A percentile compares a stretch with the other conserved stretches of the same genome.
Conservation (phyloP, 495 filamentous ascomycete species). For the Xylaria nigripes region DNA sequence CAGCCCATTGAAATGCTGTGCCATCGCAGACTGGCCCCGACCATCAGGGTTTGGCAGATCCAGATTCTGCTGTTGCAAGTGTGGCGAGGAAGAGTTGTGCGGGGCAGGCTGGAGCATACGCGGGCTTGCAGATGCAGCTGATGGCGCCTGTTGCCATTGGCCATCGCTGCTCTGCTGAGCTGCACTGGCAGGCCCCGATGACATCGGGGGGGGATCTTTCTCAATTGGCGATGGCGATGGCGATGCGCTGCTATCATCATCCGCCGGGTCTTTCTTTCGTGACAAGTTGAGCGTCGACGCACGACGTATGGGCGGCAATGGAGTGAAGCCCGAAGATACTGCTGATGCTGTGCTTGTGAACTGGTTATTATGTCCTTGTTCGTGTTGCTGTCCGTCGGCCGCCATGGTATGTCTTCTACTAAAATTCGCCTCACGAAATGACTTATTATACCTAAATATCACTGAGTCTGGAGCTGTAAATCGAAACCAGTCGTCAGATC, state of each 20-base stretch:
- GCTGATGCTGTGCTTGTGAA: constrained; percentile 12
- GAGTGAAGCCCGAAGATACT: constrained; percentile 31
- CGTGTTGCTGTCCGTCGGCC: constrained; percentile 21
- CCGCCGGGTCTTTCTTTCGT: constrained; percentile 16
- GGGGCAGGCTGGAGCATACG: constrained; percentile 7
- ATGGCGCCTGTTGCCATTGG: constrained; percentile 3
- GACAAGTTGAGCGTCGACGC: constrained; percentile 43
- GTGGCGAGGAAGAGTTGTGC: constrained; percentile 14
- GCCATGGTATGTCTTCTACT: constrained; percentile 27
- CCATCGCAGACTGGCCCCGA: constrained; percentile 4
- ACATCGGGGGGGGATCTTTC: constrained; percentile 15
- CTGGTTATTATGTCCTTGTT: constrained; percentile 5
- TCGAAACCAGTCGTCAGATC: constrained; percentile 29
- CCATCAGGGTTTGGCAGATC: neutral
- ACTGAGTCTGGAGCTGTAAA: constrained; percentile 20
- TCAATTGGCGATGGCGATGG: constrained; percentile 24
- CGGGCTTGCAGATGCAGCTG: neutral
- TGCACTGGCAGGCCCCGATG: constrained; percentile 11
- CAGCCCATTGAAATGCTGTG: constrained; percentile 22
- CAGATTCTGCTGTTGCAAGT: constrained; percentile 14
- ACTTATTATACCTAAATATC: constrained; percentile 4
- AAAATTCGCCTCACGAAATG: constrained; percentile 3
- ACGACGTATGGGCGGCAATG: constrained; percentile 45
- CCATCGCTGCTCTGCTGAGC: constrained; percentile 18
- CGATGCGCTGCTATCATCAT: constrained; percentile 17